These are phyloP conservation scores for Metschnikowia matae DNA, from an alignment of 805 yeast genomes.

Conservation along the genomic window DNA sequence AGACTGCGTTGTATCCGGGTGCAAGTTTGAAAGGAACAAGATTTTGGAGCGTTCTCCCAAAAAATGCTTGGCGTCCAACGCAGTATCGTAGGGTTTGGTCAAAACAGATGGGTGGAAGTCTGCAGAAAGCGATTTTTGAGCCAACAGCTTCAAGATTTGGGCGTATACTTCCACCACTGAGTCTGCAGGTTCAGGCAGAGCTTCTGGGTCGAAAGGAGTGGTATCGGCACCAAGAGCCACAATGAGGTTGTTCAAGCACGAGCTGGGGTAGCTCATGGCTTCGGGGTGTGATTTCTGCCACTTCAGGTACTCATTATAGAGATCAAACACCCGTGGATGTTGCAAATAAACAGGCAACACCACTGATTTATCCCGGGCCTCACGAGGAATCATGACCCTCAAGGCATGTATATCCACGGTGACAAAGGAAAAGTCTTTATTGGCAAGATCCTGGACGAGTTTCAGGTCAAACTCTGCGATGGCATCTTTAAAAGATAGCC, in stretches of 20 bases:
- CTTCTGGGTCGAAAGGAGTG: constrained; percentile 34
- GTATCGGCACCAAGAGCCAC: constrained; percentile 45
- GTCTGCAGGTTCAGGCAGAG: constrained; percentile 25
- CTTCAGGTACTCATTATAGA: constrained; percentile 65
- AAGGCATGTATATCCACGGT: constrained; percentile 66
- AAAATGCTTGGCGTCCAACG: constrained; percentile 68
- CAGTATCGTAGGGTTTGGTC: constrained; percentile 70
- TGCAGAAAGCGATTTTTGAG: constrained; percentile 45
- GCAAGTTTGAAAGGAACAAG: constrained; percentile 74
- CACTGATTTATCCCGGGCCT: constrained; percentile 72
- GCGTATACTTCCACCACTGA: constrained; percentile 42
- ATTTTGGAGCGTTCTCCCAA: constrained; percentile 69
- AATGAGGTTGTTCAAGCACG: constrained; percentile 37
- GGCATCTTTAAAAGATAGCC: constrained; percentile 62
- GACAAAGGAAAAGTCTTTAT: constrained; percentile 58
- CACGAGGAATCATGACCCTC: constrained; percentile 73
- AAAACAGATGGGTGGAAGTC: constrained; percentile 54
- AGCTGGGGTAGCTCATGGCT: constrained; percentile 32
- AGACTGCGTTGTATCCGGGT: constrained; percentile 82
- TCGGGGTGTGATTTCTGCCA: constrained; percentile 66
- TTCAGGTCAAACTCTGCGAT: constrained; percentile 49
- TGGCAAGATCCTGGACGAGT: constrained; percentile 42
- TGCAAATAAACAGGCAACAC: constrained; percentile 70
- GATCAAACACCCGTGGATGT: constrained; percentile 72
- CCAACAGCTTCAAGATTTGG: constrained; percentile 44